Percentiles rank a stretch among this genome's conserved stretches.
phyloP scores from a whole-genome alignment of 2,329 filamentous ascomycete species.

The Phoma herbarum region DNA sequence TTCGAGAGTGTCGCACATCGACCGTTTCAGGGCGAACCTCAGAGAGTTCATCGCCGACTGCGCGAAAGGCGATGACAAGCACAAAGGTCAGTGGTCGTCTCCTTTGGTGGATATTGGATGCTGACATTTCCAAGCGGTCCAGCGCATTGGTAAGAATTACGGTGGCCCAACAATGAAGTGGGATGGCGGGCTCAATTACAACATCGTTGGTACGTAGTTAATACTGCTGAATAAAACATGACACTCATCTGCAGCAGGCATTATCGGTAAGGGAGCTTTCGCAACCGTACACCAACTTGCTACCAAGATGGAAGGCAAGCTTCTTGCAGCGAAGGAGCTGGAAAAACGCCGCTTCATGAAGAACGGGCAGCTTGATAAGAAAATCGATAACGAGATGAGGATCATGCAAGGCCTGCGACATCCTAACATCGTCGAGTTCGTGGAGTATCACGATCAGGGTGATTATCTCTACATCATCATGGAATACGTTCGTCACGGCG shows the following conservation, averaged over 20 bases:
- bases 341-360: constrained; percentile 94
- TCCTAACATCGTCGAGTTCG: constrained; percentile 88
- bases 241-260: constrained; percentile 52
- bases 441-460: constrained; percentile 85
- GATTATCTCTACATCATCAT: constrained; percentile 93
- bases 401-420: constrained; percentile 91
- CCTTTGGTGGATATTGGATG: neutral
- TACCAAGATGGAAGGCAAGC: constrained; percentile 80
- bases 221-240: neutral
- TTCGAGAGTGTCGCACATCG: constrained; percentile 70
- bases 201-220: constrained; percentile 64
- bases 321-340: constrained; percentile 92
- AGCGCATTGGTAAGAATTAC: constrained; percentile 40
- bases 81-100: constrained; percentile 24
- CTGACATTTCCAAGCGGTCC: constrained; percentile 24
- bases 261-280: constrained; percentile 93
- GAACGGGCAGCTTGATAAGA: constrained; percentile 86
- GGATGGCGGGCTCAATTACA: constrained; percentile 86
- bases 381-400: constrained; percentile 95
- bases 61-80: constrained; percentile 37
- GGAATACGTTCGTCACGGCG: constrained; percentile 86
- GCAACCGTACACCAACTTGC: constrained; percentile 92
- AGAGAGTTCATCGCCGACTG: constrained; percentile 67
- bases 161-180: constrained; percentile 71
- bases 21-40: constrained; percentile 74